Percentiles rank a stretch among this genome's conserved stretches.
phyloP scores from a whole-genome alignment of 257 asterid species.

The Salvia hispanica region DNA sequence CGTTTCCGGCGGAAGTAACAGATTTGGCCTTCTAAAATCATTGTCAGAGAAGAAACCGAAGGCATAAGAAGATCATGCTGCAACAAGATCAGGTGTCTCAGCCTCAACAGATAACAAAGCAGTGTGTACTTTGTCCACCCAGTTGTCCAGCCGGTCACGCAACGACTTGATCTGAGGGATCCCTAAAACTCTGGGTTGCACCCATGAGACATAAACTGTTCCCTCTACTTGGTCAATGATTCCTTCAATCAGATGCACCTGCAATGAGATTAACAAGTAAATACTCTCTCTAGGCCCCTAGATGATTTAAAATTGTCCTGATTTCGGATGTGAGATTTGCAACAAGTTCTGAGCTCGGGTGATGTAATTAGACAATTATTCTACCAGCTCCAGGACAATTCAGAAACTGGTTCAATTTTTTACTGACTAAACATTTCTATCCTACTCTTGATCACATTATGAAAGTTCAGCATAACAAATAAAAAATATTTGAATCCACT shows the following conservation, averaged over 20 bases:
- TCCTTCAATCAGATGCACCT: slow-evolving; percentile 96
- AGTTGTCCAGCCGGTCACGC: slow-evolving; percentile 75
- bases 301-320: slow-evolving; percentile 1
- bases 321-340: not conserved
- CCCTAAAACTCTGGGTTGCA: slow-evolving; percentile 95
- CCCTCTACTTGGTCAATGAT: slow-evolving; percentile 93
- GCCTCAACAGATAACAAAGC: slow-evolving; percentile 94
- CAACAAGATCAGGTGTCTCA: slow-evolving; percentile 93
- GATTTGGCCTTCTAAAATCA: slow-evolving; percentile 31
- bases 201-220: slow-evolving; percentile 88
- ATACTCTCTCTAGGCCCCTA: slow-evolving; percentile 2
- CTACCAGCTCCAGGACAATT: not conserved
- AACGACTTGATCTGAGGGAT: slow-evolving; percentile 81
- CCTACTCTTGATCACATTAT: not conserved
- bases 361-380: not conserved
- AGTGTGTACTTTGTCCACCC: slow-evolving; percentile 89
- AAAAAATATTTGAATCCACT: slow-evolving; percentile 36
- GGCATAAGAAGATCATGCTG: slow-evolving; percentile 47
- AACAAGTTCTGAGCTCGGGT: not conserved
- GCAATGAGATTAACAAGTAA: slow-evolving; percentile 28
- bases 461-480: not conserved
- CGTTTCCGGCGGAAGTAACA: slow-evolving; percentile 19
- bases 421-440: not conserved
- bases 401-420: not conserved
- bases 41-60: slow-evolving; percentile 10